phyloP scores from a whole-genome alignment of 1,139 yeast species.

The Eremothecium coryli region DNA sequence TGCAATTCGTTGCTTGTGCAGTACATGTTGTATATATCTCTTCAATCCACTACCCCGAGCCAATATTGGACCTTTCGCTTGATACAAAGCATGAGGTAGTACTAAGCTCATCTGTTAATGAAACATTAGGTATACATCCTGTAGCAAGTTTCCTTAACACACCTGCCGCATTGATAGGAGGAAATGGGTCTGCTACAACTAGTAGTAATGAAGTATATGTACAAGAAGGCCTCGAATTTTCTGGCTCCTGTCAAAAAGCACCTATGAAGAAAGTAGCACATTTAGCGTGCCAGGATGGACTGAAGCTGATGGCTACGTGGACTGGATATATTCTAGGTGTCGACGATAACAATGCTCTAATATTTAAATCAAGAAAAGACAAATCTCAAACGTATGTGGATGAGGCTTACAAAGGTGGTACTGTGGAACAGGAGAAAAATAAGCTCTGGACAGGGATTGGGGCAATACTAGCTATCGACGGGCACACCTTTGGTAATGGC shows the following conservation, averaged over 20 bases:
- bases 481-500: background rate
- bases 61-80: constrained; percentile 18
- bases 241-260: background rate
- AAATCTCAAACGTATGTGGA: constrained; percentile 4
- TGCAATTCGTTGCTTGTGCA: constrained; percentile 6
- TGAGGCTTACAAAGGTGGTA: constrained; percentile 1
- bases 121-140: constrained; percentile 11
- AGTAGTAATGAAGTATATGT: background rate
- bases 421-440: constrained; percentile 1
- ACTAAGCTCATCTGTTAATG: constrained; percentile 12
- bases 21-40: constrained; percentile 20
- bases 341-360: background rate
- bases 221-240: background rate
- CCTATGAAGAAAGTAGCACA: constrained; percentile 7
- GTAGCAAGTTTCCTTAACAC: background rate
- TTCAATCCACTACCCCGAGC: constrained; percentile 24
- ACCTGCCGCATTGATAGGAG: background rate
- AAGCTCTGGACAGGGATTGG: constrained; percentile 5
- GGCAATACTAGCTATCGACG: background rate
- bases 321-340: constrained; percentile 4
- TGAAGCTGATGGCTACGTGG: constrained; percentile 5
- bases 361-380: constrained; percentile 1
- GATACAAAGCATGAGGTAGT: constrained; percentile 6
- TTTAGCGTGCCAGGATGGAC: constrained; percentile 3
- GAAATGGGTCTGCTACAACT: no score